Percentiles rank a stretch among this genome's conserved stretches.
Evolutionary conservation across 2,329 filamentous ascomycete genomes (phyloP).

Genomic region (Bertia moriformis): DNA sequence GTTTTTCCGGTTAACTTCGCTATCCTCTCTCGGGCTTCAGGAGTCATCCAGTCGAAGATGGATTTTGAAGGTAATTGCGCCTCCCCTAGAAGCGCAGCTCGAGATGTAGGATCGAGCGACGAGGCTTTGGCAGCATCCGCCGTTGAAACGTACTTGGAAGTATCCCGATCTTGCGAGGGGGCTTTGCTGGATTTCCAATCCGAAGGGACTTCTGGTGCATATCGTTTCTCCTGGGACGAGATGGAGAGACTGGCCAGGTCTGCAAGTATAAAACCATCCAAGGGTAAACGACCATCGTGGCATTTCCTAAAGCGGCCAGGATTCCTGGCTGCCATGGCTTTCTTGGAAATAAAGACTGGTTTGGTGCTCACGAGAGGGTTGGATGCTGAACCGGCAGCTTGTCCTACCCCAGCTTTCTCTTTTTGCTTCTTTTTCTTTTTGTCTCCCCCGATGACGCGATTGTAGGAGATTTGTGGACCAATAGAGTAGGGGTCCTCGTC

Average conservation of each 20-base stretch:
- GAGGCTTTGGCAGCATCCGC: conserved; percentile 68
- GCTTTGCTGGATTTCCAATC: conserved; percentile 59
- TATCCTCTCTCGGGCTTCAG: conserved; percentile 63
- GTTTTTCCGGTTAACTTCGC: conserved; percentile 60
- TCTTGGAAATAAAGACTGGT: conserved; percentile 65
- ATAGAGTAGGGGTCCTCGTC: conserved; percentile 91
- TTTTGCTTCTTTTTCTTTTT: conserved; percentile 63
- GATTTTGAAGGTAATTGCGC: conserved; percentile 75
- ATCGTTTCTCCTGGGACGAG: conserved; percentile 27
- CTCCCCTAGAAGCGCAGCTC: conserved; percentile 72
- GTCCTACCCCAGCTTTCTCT: conserved; percentile 15
- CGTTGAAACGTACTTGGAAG: conserved; percentile 43
- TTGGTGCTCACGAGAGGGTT: conserved; percentile 53
- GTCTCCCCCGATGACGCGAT: conserved; percentile 63
- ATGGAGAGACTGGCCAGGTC: conserved; percentile 30
- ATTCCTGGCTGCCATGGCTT: conserved; percentile 23
- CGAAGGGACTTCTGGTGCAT: conserved; percentile 49
- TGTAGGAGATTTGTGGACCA: conserved; percentile 80
- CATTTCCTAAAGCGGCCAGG: conserved; percentile 38
- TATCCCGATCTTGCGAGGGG: conserved; percentile 15
- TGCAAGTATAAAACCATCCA: conserved; percentile 68
- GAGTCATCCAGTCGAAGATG: conserved; percentile 81
- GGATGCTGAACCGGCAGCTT: conserved; percentile 26
- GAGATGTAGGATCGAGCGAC: conserved; percentile 57
- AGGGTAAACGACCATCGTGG: conserved; percentile 65